Conservation (phyloP, 176 grass and related monocot species). For the Oryza glaberrima region DNA sequence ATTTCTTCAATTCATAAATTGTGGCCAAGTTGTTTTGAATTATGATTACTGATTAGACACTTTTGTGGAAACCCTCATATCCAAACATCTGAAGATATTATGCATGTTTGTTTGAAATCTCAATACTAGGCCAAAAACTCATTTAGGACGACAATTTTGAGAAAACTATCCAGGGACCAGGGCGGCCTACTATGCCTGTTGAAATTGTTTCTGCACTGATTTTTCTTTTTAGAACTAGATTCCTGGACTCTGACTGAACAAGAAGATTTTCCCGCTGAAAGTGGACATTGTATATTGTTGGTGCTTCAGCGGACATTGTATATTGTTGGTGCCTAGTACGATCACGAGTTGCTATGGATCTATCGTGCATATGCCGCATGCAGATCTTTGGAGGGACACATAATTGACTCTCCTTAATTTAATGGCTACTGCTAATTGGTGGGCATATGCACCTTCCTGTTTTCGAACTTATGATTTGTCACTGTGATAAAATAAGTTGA, state of each 20-base stretch:
- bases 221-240: background rate
- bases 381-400: background rate
- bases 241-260: background rate
- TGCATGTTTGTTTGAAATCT: constrained; percentile 11
- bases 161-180: background rate
- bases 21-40: constrained; percentile 12
- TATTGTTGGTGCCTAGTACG: background rate
- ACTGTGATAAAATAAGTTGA: background rate
- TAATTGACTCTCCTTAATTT: background rate
- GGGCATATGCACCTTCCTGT: background rate
- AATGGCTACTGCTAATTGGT: background rate
- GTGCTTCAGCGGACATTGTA: background rate
- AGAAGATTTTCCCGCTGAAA: background rate
- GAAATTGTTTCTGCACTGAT: background rate
- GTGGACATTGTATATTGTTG: background rate
- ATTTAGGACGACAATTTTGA: background rate
- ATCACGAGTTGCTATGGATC: background rate
- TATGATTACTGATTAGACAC: background rate
- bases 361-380: background rate
- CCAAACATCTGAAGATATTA: constrained; percentile 12
- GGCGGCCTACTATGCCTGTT: background rate
- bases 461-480: background rate
- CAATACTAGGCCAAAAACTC: background rate
- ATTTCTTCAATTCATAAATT: background rate
- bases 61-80: background rate